A percentile compares a stretch with the other conserved stretches of the same genome.
Evolutionary conservation across 208 protist species (phyloP).

Genomic region (Paratrypanosoma confusum): DNA sequence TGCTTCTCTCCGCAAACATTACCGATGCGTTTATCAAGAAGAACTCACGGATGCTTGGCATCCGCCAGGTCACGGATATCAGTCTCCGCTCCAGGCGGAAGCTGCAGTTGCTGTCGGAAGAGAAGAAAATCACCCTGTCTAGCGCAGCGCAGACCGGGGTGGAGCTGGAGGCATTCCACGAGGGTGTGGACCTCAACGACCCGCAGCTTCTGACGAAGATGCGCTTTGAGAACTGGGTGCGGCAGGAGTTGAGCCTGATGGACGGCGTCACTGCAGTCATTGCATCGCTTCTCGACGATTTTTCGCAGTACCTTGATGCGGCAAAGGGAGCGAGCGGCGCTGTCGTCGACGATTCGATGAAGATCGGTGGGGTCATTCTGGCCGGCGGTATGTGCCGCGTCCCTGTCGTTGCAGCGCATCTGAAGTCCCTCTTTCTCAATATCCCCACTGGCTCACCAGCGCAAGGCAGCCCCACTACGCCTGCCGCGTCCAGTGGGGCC

Average conservation of each 20-base stretch:
- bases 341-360: conserved; percentile 14
- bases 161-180: conserved; percentile 81
- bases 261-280: conserved; percentile 24
- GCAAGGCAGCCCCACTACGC: too few species aligned
- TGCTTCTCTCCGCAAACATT: too few species aligned
- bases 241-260: conserved; percentile 49
- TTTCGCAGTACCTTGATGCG: conserved; percentile 14
- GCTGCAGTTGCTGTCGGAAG: conserved; percentile 47
- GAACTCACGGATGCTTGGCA: too few species aligned
- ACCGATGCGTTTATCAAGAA: too few species aligned
- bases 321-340: neutral
- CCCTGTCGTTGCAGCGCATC: conserved; percentile 30
- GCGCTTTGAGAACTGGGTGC: conserved; percentile 55
- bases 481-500: too few species aligned
- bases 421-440: too few species aligned
- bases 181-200: conserved; percentile 81
- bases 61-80: too few species aligned
- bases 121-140: conserved; percentile 73
- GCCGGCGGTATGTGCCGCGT: conserved; percentile 75
- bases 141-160: conserved; percentile 47
- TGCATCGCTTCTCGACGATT: conserved; percentile 38
- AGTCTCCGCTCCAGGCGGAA: conserved; percentile 57
- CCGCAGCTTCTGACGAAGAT: conserved; percentile 45
- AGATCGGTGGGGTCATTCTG: conserved; percentile 33
- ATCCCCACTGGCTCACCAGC: too few species aligned